These are phyloP conservation scores for Solanum bulbocastanum DNA, from an alignment of 257 asterid genomes.

Conservation along the genomic window DNA sequence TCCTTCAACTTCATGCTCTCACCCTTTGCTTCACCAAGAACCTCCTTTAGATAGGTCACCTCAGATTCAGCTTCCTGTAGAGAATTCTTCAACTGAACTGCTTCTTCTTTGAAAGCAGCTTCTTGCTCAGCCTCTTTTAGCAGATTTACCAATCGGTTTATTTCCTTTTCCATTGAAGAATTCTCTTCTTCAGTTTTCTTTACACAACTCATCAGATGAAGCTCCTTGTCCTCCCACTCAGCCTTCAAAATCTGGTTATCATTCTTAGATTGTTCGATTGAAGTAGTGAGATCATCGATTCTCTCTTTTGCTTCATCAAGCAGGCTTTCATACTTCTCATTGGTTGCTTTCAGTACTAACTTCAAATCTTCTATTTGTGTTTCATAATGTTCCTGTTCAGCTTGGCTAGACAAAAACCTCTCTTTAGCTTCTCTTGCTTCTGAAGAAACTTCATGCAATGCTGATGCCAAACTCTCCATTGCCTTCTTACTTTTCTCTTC, in stretches of 20 bases:
- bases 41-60: slow-evolving; percentile 58
- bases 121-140: slow-evolving; percentile 58
- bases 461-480: slow-evolving; percentile 86
- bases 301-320: slow-evolving; percentile 76
- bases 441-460: slow-evolving; percentile 83
- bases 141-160: slow-evolving; percentile 41
- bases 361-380: slow-evolving; percentile 75
- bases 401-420: slow-evolving; percentile 50
- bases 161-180: slow-evolving; percentile 52
- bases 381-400: slow-evolving; percentile 62
- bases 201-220: slow-evolving; percentile 35
- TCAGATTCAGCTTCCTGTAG: slow-evolving; percentile 71
- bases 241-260: slow-evolving; percentile 33
- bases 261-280: slow-evolving; percentile 49
- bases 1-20: slow-evolving; percentile 90
- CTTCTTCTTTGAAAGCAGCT: slow-evolving; percentile 52
- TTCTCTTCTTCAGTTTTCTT: slow-evolving; percentile 56
- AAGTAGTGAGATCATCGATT: slow-evolving; percentile 39
- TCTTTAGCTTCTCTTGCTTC: slow-evolving; percentile 93
- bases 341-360: slow-evolving; percentile 61
- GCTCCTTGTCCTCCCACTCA: slow-evolving; percentile 81
- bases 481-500: slow-evolving; percentile 95
- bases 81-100: slow-evolving; percentile 35
- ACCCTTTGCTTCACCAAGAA: slow-evolving; percentile 79
- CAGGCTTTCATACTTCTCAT: slow-evolving; percentile 80